Conservation (phyloP, 495 filamentous ascomycete genomes). For the Stereocaulon alpinum region DNA sequence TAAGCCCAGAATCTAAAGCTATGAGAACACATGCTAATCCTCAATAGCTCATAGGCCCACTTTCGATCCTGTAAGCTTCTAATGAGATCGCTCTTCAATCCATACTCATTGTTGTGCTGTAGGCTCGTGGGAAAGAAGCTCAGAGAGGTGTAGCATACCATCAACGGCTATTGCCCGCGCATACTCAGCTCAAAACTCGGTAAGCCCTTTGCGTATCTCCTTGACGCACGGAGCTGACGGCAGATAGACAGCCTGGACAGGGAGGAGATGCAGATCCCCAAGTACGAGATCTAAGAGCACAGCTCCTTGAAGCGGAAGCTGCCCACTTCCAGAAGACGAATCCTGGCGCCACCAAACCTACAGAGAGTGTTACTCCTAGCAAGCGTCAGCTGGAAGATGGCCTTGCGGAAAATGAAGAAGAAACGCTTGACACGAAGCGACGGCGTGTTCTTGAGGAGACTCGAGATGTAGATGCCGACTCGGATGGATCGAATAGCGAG, state of each 20-base stretch:
- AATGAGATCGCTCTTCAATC: neutral
- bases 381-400: constrained; percentile 61
- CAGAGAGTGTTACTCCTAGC: constrained; percentile 30
- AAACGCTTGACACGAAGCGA: constrained; percentile 75
- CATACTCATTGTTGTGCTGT: constrained; percentile 9
- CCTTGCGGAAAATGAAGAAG: constrained; percentile 36
- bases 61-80: constrained; percentile 21
- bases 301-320: constrained; percentile 81
- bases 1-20: neutral
- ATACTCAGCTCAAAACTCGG: constrained; percentile 84
- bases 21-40: neutral
- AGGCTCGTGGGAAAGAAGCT: constrained; percentile 92
- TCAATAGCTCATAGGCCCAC: constrained; percentile 23
- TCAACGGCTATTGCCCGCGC: constrained; percentile 85
- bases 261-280: constrained; percentile 68
- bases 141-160: constrained; percentile 91
- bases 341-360: constrained; percentile 30
- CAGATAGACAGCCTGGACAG: constrained; percentile 66
- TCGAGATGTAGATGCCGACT: constrained; percentile 83
- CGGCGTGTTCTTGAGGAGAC: constrained; percentile 81
- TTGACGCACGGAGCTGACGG: constrained; percentile 10
- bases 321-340: constrained; percentile 78
- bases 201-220: constrained; percentile 28
- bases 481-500: constrained; percentile 56
- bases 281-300: constrained; percentile 75